Evolutionary conservation across 2,329 filamentous ascomycete species (phyloP).

Genomic region (Ascochyta pisi): DNA sequence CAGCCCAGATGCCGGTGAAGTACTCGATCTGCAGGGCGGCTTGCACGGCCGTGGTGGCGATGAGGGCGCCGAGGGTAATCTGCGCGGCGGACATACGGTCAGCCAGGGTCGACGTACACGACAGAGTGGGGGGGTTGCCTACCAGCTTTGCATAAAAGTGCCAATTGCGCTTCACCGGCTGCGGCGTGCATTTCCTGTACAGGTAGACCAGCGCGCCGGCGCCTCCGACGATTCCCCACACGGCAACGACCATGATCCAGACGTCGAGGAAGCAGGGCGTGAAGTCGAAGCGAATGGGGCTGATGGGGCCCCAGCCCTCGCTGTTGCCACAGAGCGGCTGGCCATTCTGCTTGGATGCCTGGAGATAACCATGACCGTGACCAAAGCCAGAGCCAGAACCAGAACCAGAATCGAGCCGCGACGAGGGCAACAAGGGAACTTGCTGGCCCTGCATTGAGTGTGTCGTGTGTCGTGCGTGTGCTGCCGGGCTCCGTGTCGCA

Average conservation of each 20-base stretch:
- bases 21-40: constrained; percentile 76
- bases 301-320: constrained; percentile 96
- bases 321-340: constrained; percentile 85
- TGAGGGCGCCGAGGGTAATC: constrained; percentile 70
- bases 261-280: constrained; percentile 97
- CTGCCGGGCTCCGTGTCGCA: constrained; percentile 36
- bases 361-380: constrained; percentile 59
- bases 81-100: constrained; percentile 36
- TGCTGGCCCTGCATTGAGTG: constrained; percentile 49
- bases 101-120: background rate
- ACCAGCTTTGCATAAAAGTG: constrained; percentile 95
- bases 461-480: constrained; percentile 19
- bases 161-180: constrained; percentile 79
- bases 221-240: constrained; percentile 80
- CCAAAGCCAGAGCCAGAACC: too few species aligned
- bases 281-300: constrained; percentile 86
- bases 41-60: constrained; percentile 73
- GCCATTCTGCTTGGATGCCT: constrained; percentile 48
- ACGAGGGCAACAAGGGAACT: constrained; percentile 42
- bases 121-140: constrained; percentile 19
- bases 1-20: constrained; percentile 73
- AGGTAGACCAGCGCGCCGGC: constrained; percentile 81
- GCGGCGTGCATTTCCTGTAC: constrained; percentile 70
- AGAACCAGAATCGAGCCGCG: constrained; percentile 35
- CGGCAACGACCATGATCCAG: constrained; percentile 79